phyloP scores from a whole-genome alignment of 768 basidiomycete species.

The Amyloporia xantha region DNA sequence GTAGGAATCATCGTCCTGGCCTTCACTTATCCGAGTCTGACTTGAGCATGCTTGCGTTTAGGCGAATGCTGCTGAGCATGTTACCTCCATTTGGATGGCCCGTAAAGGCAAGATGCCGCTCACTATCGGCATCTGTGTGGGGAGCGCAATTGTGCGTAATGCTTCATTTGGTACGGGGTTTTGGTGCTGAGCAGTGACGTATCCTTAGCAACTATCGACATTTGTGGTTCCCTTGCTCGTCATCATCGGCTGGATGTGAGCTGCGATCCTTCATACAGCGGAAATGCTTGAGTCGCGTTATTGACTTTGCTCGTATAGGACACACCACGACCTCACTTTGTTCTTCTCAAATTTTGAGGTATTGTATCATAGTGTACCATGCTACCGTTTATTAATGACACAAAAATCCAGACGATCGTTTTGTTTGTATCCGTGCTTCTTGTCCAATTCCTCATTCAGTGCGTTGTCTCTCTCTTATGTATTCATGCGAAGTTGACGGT shows the following conservation, averaged over 20 bases:
- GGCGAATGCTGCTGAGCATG: conserved; percentile 85
- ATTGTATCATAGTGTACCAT: too few species aligned
- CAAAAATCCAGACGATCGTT: conserved; percentile 53
- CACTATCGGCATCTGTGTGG: conserved; percentile 75
- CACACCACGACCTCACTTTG: conserved; percentile 66
- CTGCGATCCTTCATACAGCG: too few species aligned
- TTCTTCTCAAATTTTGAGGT: conserved; percentile 88
- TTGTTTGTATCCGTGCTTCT: conserved; percentile 86
- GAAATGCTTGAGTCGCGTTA: too few species aligned
- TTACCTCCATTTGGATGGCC: conserved; percentile 85
- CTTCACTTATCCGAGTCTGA: background rate
- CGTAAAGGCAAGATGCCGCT: conserved; percentile 67
- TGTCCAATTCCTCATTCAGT: conserved; percentile 59
- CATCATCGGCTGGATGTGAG: conserved; percentile 82
- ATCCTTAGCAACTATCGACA: conserved; percentile 71
- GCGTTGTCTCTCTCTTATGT: background rate
- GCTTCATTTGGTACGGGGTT: background rate
- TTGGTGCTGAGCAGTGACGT: background rate
- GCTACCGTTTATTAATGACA: too few species aligned
- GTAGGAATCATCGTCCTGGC: conserved; percentile 33
- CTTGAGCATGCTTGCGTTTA: conserved; percentile 18
- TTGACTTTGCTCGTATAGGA: conserved; percentile 39
- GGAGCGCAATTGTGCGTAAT: conserved; percentile 66
- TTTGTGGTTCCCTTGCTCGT: conserved; percentile 87
- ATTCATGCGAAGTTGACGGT: background rate